Percentiles rank a stretch among this genome's conserved stretches.
phyloP scores from a whole-genome alignment of 192 early-diverging fungal genomes.

The Podila epigama region DNA sequence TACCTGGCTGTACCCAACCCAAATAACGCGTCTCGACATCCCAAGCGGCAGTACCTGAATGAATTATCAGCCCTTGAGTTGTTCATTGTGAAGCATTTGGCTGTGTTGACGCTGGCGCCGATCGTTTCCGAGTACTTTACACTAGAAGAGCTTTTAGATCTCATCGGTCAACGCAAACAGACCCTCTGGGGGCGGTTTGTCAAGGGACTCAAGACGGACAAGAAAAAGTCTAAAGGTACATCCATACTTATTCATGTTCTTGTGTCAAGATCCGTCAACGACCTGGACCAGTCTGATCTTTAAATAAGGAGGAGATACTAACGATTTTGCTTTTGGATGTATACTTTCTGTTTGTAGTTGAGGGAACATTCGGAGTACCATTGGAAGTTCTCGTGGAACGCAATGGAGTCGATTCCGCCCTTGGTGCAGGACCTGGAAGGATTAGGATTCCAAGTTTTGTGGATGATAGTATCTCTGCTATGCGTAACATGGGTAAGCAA shows the following conservation, averaged over 20 bases:
- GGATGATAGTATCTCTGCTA: constrained; percentile 77
- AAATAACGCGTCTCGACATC: constrained; percentile 1
- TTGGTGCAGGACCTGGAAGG: constrained; percentile 69
- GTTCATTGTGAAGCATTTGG: constrained; percentile 86
- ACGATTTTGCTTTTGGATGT: background rate
- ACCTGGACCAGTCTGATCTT: too few species aligned
- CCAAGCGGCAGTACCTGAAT: constrained; percentile 57
- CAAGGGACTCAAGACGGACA: constrained; percentile 67
- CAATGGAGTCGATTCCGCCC: constrained; percentile 82
- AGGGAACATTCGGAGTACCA: constrained; percentile 91
- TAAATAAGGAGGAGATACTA: too few species aligned
- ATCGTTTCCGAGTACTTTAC: constrained; percentile 74
- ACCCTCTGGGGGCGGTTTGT: constrained; percentile 79
- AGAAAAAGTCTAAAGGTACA: constrained; percentile 66
- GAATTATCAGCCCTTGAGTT: constrained; percentile 83
- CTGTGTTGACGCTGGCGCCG: constrained; percentile 76
- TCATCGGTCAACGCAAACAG: constrained; percentile 80
- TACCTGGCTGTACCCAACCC: background rate
- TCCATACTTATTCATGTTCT: background rate
- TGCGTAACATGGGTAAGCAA: constrained; percentile 76
- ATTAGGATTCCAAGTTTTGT: constrained; percentile 87
- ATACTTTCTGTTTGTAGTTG: constrained; percentile 29
- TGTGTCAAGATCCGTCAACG: too few species aligned
- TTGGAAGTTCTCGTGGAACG: constrained; percentile 85
- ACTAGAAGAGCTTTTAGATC: constrained; percentile 76